A percentile compares a stretch with the other conserved stretches of the same genome.
Conservation (phyloP, 2,329 filamentous ascomycete species). For the Penicillium brevicompactum region DNA sequence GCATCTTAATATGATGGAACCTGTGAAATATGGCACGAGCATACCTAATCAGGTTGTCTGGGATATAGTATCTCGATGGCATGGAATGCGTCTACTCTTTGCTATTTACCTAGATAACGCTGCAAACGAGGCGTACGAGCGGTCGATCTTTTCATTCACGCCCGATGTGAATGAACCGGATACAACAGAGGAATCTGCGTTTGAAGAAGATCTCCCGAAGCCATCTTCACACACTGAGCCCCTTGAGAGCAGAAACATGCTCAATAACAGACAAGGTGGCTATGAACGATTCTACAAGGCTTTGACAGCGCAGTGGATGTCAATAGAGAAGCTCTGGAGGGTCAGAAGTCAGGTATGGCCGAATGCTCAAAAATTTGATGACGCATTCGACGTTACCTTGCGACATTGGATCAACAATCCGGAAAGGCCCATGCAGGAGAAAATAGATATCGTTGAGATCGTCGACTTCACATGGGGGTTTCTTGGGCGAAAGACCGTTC, state of each 20-base stretch:
- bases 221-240: background rate
- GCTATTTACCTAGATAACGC: background rate
- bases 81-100: background rate
- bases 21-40: background rate
- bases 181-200: background rate
- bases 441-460: background rate
- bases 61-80: background rate
- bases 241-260: background rate
- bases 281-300: background rate
- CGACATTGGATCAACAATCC: background rate
- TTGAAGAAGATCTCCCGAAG: background rate
- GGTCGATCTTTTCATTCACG: background rate
- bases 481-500: background rate
- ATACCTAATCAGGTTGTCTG: background rate
- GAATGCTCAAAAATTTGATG: background rate
- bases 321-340: background rate
- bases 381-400: background rate
- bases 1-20: background rate
- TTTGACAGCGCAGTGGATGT: background rate
- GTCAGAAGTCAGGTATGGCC: background rate
- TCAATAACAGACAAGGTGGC: background rate
- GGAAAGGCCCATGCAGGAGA: background rate
- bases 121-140: background rate
- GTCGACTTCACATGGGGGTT: background rate
- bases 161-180: background rate